A percentile compares a stretch with the other conserved stretches of the same genome.
These are phyloP conservation scores for Teunomyces gatunensis DNA, from an alignment of 805 yeast species.

Conservation along the genomic window DNA sequence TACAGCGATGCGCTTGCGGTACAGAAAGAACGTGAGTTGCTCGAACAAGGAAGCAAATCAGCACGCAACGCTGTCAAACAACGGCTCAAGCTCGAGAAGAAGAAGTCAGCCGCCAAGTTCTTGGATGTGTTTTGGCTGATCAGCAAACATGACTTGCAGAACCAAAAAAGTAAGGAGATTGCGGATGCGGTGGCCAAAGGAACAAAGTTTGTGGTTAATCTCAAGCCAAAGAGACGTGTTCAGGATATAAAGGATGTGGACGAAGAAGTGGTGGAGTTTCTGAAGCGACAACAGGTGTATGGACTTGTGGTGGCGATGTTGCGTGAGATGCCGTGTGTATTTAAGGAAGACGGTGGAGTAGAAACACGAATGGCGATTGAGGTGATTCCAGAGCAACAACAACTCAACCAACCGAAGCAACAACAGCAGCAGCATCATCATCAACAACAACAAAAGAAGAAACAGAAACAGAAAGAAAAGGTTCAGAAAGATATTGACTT, in stretches of 20 bases:
- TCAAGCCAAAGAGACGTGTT: conserved; percentile 1
- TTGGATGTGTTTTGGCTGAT: conserved; percentile 57
- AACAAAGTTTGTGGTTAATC: conserved; percentile 1
- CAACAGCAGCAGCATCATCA: too few species aligned
- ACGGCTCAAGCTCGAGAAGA: conserved; percentile 32
- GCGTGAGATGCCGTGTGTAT: conserved; percentile 28
- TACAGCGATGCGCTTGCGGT: conserved; percentile 33
- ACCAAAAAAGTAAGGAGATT: conserved; percentile 55
- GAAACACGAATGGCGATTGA: conserved; percentile 24
- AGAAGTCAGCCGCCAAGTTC: conserved; percentile 42
- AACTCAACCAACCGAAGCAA: too few species aligned
- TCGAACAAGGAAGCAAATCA: conserved; percentile 32
- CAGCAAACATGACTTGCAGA: conserved; percentile 47
- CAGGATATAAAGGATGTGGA: conserved; percentile 7
- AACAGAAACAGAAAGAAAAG: too few species aligned
- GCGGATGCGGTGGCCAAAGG: not conserved
- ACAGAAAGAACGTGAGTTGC: conserved; percentile 26
- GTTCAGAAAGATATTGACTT: conserved; percentile 23
- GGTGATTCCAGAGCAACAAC: too few species aligned
- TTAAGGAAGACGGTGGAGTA: conserved; percentile 25
- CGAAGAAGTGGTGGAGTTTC: conserved; percentile 2
- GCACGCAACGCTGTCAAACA: conserved; percentile 27
- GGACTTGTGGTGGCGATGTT: conserved; percentile 25
- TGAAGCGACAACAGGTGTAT: conserved; percentile 11
- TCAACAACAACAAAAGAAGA: too few species aligned